Base-by-base conservation (phyloP, 73 alveolate species). In the Paramecium sonneborni region DNA sequence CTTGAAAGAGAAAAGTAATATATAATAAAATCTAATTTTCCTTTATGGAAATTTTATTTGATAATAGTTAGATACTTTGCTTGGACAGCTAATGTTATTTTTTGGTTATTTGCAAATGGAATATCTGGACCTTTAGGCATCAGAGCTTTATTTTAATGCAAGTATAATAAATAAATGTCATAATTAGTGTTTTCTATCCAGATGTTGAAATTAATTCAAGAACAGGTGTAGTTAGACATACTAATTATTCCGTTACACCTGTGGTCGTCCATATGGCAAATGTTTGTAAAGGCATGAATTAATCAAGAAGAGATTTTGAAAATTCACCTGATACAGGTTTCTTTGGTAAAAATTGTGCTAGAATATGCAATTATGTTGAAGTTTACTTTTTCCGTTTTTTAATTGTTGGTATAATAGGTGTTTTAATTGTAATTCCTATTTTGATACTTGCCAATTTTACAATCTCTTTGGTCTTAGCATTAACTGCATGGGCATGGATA, bases 281-380 rank as follows among this genome's bases (percentile, higher is more conserved):
- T 62, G 88, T 89, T 57, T 92, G 70, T 76, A 46, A 82, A 18
- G 87, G 94, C 57, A 87, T 94, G 85, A 24, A n/a, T 6, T 85
- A 84, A 79, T 94, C 97, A 43, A 92, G 97, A 76, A 46, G 46
- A 34, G 58, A 85, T 0, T 94, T 94, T 86, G 97, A 94, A 85
- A 74, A 67, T 23, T 52, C 94, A 0, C 97, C 97, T n/a, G 97
- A 94, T 58, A 94, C 97, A 26, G 96, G 96, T 3, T 85, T 94
- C 41, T 92, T 92, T 85, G 92, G 96, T 11, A 94, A 94, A 76
- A 52, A 85, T 12, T 20, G 87, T 86, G 84, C 95, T 8, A 21
- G 97, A 3, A 76, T 94, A n/a, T 92, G 93, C 32, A 94, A 94
- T 88, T 86, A 85, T 41, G n/a, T 92, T 23, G 88, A 92, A 57